Percentiles rank a stretch among this genome's conserved stretches.
phyloP scores from a whole-genome alignment of 2,329 filamentous ascomycete species.

The Neofusicoccum kwambonambiense region DNA sequence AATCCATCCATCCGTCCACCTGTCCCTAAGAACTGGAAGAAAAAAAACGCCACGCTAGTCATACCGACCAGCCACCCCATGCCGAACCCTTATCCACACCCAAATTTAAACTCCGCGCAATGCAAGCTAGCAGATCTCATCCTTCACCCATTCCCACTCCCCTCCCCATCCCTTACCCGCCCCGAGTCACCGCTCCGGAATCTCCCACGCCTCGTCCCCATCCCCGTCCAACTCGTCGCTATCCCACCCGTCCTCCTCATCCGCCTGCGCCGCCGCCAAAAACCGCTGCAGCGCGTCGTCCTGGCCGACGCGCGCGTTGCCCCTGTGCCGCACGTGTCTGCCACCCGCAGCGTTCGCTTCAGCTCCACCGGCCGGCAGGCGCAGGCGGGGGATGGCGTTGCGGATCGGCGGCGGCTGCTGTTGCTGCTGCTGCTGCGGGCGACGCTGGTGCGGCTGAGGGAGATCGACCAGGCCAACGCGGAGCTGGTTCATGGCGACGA shows the following conservation, averaged over 20 bases:
- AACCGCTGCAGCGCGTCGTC: constrained; percentile 49
- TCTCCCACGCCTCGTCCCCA: constrained; percentile 19
- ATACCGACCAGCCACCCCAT: background rate
- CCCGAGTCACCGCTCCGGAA: constrained; percentile 20
- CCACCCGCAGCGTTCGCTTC: background rate
- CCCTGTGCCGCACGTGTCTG: background rate
- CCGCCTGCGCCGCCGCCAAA: constrained; percentile 50
- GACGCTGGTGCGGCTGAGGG: background rate
- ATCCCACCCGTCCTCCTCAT: constrained; percentile 60
- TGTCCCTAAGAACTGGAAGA: no score
- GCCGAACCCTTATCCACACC: background rate
- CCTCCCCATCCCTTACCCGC: no score
- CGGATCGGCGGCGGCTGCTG: background rate
- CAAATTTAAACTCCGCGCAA: constrained; percentile 3
- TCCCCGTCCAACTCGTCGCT: constrained; percentile 54
- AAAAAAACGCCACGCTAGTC: background rate
- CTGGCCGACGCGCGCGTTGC: background rate
- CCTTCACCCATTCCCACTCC: background rate
- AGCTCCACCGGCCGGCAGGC: background rate
- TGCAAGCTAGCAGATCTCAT: background rate
- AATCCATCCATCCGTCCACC: background rate
- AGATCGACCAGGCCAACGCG: background rate
- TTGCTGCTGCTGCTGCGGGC: background rate
- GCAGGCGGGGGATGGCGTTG: background rate
- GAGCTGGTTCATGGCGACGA: constrained; percentile 7